Evolutionary conservation across 78 protist species (phyloP).

Genomic region (Dictyostelium capitatum): DNA sequence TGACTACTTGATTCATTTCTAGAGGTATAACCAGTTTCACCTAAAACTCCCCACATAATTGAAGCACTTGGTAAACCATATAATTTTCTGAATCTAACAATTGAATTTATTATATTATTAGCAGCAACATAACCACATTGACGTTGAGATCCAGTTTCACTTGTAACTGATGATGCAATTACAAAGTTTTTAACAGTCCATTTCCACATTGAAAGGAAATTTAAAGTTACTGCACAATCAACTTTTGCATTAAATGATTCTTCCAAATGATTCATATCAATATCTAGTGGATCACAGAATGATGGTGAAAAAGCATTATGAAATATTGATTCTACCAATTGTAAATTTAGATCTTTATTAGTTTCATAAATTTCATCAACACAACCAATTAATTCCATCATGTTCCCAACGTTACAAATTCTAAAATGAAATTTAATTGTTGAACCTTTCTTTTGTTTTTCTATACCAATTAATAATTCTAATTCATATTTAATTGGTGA

Average conservation of each 20-base stretch:
- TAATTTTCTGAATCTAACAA: no score
- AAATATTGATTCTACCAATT: background rate
- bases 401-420: no score
- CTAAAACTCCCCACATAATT: no score
- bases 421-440: no score
- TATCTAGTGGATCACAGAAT: background rate
- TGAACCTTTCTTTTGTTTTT: no score
- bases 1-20: slow-evolving; percentile 41
- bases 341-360: background rate
- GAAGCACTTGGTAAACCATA: slow-evolving; percentile 23
- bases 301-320: slow-evolving; percentile 3
- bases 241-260: slow-evolving; percentile 45
- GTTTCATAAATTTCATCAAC: background rate
- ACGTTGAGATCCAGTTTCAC: background rate
- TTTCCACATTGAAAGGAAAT: background rate
- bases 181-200: slow-evolving; percentile 42
- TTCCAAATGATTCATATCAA: background rate
- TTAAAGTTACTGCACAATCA: slow-evolving; percentile 50
- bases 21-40: slow-evolving; percentile 7
- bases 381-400: no score
- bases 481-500: slow-evolving; percentile 54
- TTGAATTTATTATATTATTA: slow-evolving; percentile 77
- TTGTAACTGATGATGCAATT: slow-evolving; percentile 41
- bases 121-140: slow-evolving; percentile 84
- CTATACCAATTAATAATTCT: background rate